Evolutionary conservation across 2,329 filamentous ascomycete species (phyloP).

Genomic region (Monilinia vaccinii-corymbosi): DNA sequence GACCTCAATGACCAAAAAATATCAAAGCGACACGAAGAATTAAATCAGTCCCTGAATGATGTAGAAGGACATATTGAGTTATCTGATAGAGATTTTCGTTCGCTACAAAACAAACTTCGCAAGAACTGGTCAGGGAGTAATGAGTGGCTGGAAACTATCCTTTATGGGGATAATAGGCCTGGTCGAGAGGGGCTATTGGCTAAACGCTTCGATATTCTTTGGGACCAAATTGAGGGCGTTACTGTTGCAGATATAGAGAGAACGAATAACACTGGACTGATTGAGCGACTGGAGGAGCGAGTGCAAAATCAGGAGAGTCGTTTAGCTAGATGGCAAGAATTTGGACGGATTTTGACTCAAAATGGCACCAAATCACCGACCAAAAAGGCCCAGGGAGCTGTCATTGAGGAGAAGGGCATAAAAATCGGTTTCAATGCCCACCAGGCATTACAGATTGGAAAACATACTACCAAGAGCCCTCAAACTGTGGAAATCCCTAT

Average conservation of each 20-base stretch:
- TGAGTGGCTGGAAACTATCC: conserved; percentile 61
- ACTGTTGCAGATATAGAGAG: conserved; percentile 48
- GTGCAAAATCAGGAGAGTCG: conserved; percentile 59
- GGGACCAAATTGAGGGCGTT: conserved; percentile 55
- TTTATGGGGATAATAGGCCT: conserved; percentile 54
- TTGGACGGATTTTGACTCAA: conserved; percentile 36
- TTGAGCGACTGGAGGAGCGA: conserved; percentile 63
- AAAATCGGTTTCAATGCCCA: conserved; percentile 48
- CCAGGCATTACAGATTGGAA: conserved; percentile 38
- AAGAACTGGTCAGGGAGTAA: conserved; percentile 74
- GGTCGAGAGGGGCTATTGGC: conserved; percentile 55
- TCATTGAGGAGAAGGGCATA: conserved; percentile 27
- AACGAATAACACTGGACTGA: conserved; percentile 38
- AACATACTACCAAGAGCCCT: conserved; percentile 25
- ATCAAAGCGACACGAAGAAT: conserved; percentile 41
- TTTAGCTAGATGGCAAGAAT: conserved; percentile 65
- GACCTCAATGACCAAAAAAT: conserved; percentile 52
- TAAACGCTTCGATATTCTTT: conserved; percentile 60
- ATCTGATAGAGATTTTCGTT: conserved; percentile 28
- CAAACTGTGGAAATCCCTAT: conserved; percentile 4
- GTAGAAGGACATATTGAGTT: conserved; percentile 18
- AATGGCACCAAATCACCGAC: conserved; percentile 19
- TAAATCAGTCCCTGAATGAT: conserved; percentile 28
- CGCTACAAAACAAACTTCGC: conserved; percentile 50
- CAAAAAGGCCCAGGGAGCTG: conserved; percentile 12